phyloP scores from a whole-genome alignment of 441 rosid species.

The Brassica hybrid region DNA sequence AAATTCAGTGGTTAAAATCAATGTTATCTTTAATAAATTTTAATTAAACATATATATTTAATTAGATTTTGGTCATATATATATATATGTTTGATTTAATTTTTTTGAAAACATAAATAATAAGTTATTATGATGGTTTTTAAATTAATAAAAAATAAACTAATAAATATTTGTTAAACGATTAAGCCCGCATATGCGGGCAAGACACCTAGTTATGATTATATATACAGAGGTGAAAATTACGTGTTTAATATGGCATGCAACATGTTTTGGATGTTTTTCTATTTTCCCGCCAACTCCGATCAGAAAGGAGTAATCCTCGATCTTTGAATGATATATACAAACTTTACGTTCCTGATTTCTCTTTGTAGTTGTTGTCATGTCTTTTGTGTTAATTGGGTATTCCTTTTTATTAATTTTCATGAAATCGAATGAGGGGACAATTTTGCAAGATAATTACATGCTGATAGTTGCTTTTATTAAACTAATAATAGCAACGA shows the following conservation, averaged over 20 bases:
- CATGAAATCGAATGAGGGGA: background rate
- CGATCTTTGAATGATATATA: slow-evolving; percentile 29
- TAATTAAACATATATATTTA: too few relatives aligned
- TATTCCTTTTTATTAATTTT: background rate
- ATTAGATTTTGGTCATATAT: too few relatives aligned
- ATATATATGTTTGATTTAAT: too few relatives aligned
- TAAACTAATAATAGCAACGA: background rate
- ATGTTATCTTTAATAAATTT: too few relatives aligned
- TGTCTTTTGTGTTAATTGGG: slow-evolving; percentile 9
- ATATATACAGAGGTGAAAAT: background rate
- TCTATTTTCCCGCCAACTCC: slow-evolving; percentile 16
- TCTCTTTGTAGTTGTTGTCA: slow-evolving; percentile 21
- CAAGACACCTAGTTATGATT: too few relatives aligned
- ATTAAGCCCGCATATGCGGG: too few relatives aligned
- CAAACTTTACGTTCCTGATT: slow-evolving; percentile 33
- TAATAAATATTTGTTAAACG: too few relatives aligned
- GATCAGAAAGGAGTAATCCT: slow-evolving; percentile 19
- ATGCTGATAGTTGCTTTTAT: background rate
- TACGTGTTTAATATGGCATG: slow-evolving; percentile 35
- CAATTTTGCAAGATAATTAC: background rate
- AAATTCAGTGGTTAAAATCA: too few relatives aligned
- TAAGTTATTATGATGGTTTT: too few relatives aligned
- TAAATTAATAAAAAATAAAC: background rate
- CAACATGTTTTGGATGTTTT: slow-evolving; percentile 36
- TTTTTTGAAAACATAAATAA: too few relatives aligned